Percentiles rank a stretch among this genome's conserved stretches.
These are phyloP conservation scores for Hansfordia pulvinata DNA, from an alignment of 2,329 filamentous ascomycete genomes.

Conservation along the genomic window DNA sequence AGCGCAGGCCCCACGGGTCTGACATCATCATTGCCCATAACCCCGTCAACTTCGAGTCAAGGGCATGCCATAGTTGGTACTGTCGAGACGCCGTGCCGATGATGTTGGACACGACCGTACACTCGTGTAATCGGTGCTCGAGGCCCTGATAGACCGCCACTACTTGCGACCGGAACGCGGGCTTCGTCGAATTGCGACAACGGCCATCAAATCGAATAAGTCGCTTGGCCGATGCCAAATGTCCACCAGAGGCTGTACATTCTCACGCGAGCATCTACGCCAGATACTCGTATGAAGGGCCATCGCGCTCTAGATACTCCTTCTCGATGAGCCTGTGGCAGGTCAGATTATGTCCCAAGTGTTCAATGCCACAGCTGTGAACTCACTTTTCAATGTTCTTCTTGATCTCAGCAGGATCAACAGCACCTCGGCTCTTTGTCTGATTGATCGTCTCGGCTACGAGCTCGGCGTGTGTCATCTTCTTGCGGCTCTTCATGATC, in stretches of 20 bases:
- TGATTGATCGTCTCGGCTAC: conserved; percentile 86
- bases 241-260: too few species aligned
- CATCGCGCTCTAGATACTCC: conserved; percentile 78
- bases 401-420: conserved; percentile 85
- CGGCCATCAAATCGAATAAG: too few species aligned
- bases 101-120: too few species aligned
- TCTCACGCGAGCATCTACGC: too few species aligned
- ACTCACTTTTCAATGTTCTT: conserved; percentile 87
- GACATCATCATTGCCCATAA: not conserved
- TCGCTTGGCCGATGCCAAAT: too few species aligned
- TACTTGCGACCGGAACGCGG: too few species aligned
- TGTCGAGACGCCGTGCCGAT: not conserved
- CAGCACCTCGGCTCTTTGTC: conserved; percentile 72
- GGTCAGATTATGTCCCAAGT: conserved; percentile 12
- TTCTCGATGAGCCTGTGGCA: conserved; percentile 69
- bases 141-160: too few species aligned
- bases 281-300: conserved; percentile 56
- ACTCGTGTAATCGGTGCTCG: too few species aligned
- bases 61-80: not conserved
- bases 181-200: too few species aligned
- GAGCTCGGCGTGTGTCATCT: conserved; percentile 72
- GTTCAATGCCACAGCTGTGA: not conserved
- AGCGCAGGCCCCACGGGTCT: too few species aligned
- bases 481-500: conserved; percentile 92
- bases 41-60: not conserved